Percentiles rank a stretch among this genome's conserved stretches.
These are phyloP conservation scores for Gryganskiella cystojenkinii DNA, from an alignment of 192 early-diverging fungal genomes.

Conservation along the genomic window DNA sequence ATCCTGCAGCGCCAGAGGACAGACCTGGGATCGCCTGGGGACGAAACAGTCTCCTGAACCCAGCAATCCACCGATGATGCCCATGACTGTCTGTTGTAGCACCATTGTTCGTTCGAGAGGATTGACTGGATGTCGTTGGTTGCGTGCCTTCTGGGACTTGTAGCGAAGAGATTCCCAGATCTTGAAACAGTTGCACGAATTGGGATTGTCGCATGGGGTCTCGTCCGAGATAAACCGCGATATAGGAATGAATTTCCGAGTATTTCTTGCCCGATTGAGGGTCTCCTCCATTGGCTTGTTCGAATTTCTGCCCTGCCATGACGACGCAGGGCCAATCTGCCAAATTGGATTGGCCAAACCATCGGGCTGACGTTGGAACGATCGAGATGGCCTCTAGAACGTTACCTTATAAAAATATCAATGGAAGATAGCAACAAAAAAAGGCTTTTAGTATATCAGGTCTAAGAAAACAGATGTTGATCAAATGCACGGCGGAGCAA, in stretches of 20 bases:
- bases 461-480: too few species aligned
- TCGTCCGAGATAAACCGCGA: conserved; percentile 45
- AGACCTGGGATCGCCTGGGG: conserved; percentile 13
- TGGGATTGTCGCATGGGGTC: conserved; percentile 37
- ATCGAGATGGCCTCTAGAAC: conserved; percentile 37
- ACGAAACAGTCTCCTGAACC: conserved; percentile 37
- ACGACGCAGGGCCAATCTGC: conserved; percentile 51
- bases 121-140: neutral
- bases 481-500: too few species aligned
- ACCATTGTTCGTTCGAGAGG: neutral
- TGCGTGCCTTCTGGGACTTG: conserved; percentile 4
- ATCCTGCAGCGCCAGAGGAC: neutral
- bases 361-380: conserved; percentile 39
- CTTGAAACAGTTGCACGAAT: conserved; percentile 39
- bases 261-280: conserved; percentile 46
- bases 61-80: conserved; percentile 46
- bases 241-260: conserved; percentile 39
- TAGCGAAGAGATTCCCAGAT: conserved; percentile 32
- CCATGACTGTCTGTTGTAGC: neutral
- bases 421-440: neutral
- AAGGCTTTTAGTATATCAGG: too few species aligned
- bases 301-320: conserved; percentile 52
- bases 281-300: conserved; percentile 26
- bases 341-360: conserved; percentile 40
- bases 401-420: conserved; percentile 10